Evolutionary conservation across 2,329 filamentous ascomycete genomes (phyloP).

Genomic region (Aplosporella prunicola): DNA sequence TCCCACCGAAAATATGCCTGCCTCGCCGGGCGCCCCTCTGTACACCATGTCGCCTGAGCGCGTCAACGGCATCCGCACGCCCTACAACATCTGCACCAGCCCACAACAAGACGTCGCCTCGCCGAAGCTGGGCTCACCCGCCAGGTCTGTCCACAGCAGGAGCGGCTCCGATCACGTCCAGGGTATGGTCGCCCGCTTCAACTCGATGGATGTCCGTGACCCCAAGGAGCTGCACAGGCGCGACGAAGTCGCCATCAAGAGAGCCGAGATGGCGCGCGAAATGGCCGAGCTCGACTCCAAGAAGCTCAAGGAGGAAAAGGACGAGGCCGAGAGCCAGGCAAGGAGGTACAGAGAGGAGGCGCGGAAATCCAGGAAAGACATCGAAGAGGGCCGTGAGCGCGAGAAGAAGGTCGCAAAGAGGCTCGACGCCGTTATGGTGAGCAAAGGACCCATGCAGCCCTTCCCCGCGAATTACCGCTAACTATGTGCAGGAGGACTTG

Average conservation of each 20-base stretch:
- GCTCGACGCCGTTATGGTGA: constrained; percentile 60
- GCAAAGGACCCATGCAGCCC: constrained; percentile 19
- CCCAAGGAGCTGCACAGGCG: constrained; percentile 35
- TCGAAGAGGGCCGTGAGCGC: constrained; percentile 56
- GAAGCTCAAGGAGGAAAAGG: constrained; percentile 47
- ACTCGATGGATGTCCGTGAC: constrained; percentile 51
- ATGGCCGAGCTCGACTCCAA: constrained; percentile 27
- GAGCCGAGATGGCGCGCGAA: constrained; percentile 33
- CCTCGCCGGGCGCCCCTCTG: constrained; percentile 49
- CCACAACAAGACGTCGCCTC: constrained; percentile 12
- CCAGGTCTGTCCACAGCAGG: constrained; percentile 19
- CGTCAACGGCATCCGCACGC: constrained; percentile 40
- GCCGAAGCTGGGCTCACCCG: constrained; percentile 16
- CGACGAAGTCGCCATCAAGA: constrained; percentile 34
- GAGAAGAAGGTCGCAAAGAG: constrained; percentile 59
- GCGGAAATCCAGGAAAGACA: constrained; percentile 44
- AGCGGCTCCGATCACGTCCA: constrained; percentile 31
- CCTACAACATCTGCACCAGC: constrained; percentile 17
- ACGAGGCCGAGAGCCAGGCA: constrained; percentile 63
- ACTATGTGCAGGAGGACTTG: constrained; percentile 53
- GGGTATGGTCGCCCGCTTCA: constrained; percentile 59
- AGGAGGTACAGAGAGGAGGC: constrained; percentile 54
- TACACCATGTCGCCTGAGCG: constrained; percentile 55
- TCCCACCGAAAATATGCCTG: neutral
- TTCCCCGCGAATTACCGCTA: too few species aligned